Percentiles rank a stretch among this genome's conserved stretches.
phyloP scores from a whole-genome alignment of 2,329 filamentous ascomycete genomes.

The Paramyrothecium sp. region DNA sequence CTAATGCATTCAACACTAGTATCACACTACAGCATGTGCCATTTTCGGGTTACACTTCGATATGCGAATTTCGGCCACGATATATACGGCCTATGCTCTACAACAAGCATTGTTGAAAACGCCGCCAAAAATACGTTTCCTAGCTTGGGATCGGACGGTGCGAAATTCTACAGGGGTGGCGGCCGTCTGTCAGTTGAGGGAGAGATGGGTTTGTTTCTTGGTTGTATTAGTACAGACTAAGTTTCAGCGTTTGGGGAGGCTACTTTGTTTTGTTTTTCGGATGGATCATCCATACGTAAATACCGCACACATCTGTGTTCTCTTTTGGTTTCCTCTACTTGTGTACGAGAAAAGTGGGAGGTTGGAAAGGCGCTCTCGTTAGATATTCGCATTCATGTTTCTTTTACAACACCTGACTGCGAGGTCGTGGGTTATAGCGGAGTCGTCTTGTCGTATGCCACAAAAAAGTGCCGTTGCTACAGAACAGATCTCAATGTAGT shows the following conservation, averaged over 20 bases:
- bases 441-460: background rate
- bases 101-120: background rate
- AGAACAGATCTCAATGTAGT: no score
- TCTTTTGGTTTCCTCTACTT: background rate
- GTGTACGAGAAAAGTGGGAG: background rate
- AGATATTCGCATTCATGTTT: background rate
- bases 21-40: no score
- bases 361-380: background rate
- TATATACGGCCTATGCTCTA: no score
- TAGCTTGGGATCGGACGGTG: background rate
- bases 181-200: no score
- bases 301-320: background rate
- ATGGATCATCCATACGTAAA: background rate
- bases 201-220: constrained; percentile 10
- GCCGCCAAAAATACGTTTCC: background rate
- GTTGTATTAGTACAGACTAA: constrained; percentile 19
- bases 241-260: background rate
- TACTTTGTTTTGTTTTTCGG: background rate
- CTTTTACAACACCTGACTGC: background rate
- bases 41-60: no score
- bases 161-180: no score
- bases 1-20: background rate
- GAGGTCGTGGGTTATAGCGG: background rate
- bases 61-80: no score
- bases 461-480: no score